Base-by-base conservation (phyloP, 306 rosid genomes). In the Trifolium subterraneum region DNA sequence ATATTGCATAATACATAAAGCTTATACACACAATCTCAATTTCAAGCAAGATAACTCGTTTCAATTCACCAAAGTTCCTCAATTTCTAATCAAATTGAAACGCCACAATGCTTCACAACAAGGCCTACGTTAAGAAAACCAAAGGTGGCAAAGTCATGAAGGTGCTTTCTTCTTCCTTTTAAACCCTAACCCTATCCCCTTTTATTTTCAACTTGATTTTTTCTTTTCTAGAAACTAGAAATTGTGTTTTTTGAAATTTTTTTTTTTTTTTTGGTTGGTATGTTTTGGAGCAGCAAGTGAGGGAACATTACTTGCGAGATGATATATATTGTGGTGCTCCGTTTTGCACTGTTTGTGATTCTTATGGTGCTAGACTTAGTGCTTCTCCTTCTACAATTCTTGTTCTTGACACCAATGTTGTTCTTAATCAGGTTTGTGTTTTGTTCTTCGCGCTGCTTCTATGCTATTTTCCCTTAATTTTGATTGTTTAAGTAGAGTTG, bases 311-410 rank as follows among this genome's bases (percentile, higher is more conserved):
- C 70, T 86, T 95, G 25, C 81, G 99, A 19, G 88, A 92, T 58
- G 99, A 95, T 62, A 95, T 95, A 58, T 87, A 83, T 78, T 95
- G 99, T 54, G 98, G 99, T 27, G 85, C 90, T 69, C 88, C 92
- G 4, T 80, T 76, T 66, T 95, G 99, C 87, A 76, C 79, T 35
- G 80, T 68, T 6, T 95, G 99, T 27, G 85, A 87, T 31, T 19
- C 87, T 56, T 79, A 87, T 12, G 61, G 22, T 35, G 93, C 99
- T 80, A 92, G 97, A 42, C 78, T 95, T 69, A 62, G 86, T 70
- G 74, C 77, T 15, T 78, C 88, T 6, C 67, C 97, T 70, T 86
- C 96, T 47, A 87, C 87, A 15, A 86, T 92, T 80, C 96, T 95
- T 64, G 79, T 95, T 38, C 54, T 90, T 9, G 99, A 95, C 76